Base-by-base conservation (phyloP, 2,329 filamentous ascomycete genomes). In the Cryphonectria parasitica region DNA sequence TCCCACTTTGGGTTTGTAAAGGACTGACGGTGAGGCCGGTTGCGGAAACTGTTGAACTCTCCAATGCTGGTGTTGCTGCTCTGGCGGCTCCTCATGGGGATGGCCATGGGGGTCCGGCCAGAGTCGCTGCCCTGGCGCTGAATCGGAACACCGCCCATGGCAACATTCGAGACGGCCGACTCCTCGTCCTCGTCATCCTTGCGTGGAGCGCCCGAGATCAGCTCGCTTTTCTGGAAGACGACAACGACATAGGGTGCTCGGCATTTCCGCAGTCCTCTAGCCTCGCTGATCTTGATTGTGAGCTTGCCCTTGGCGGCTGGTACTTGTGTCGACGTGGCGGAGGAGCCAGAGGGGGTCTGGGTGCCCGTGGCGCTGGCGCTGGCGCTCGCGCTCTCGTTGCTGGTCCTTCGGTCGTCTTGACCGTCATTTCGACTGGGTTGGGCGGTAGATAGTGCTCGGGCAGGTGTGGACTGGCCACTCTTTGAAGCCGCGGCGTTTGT, bases 61-160 rank as follows among this genome's bases (percentile, higher is more conserved):
- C 88, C 87, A 74, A 91, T 85, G 77, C 95, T 97, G 69, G 95
- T 97, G 82, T 95, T 95, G 83, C 95, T 98, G 82, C 95, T 98
- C 79, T 98, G 96, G 69, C 96, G 91, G 80, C 95, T 98, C 77
- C 92, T 91, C 94, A 98, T 98, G 1, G 96, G 96, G 74, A 99
- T 98, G 43, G 94, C 93, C 90, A 98, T 95, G 22, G 94, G 79
- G 6, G 93, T 88, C 67, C 91, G 89, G 39, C 94, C 93, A 41
- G 91, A 91, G 76, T 97, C 94, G 78, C 93, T 96, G 70, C 91
- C 92, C 73, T 92, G 90, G 70, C 91, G 87, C 76, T 89, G 87
- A 75, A 83, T 86, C 74, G 86, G 88, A 77, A 82, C 82, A 77
- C 80, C 85, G n/a, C 77, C 77, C 76, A 86, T 86, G 34, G 84